Base-by-base conservation (phyloP, 208 protist genomes). In the Porcisia deanei region DNA sequence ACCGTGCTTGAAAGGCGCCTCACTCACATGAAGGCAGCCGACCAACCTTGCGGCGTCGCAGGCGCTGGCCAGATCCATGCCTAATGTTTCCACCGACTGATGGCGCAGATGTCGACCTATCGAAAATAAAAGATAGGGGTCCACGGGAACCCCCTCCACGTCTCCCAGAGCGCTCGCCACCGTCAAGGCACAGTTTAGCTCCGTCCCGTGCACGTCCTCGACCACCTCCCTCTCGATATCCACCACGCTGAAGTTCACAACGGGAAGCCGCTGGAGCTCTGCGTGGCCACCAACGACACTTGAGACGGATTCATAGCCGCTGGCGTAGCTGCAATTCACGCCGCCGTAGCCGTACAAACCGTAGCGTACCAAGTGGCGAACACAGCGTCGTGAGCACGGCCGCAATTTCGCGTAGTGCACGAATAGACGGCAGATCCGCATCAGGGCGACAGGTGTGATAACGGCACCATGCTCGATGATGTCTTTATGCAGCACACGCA, bases 81-180 rank as follows among this genome's bases (percentile, higher is more conserved):
- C 93, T 20, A 95, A 37, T 7, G 80, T 79, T 8, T 57, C 25
- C 22, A 67, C 6, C 6, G 81, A 67, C 58, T 88, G 81, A 34
- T 88, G 78, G 43, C 79, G 78, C 39, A 97, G 75, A 8, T 92
- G 78, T 7, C 93, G 83, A 3, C 86, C 90, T 55, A 90, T 79
- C 30, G 93, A 85, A 75, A 92, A 95, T 41, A 97, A 78, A 53
- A 94, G 85, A 76, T 94, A 97, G 16, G 93, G 93, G 70, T 97
- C 93, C 69, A 97, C 94, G n/a, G 81, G 53, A 20, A 89, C 74
- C 6, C 85, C 86, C 52, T 94, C 93, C 55, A 93, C 92, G 77
- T 95, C 91, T 3, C 80, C 77, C 82, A 97, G 86, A 2, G 78
- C 82, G 73, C 91, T 95, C 20, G 91, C 91, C 71, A 97, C 93